phyloP scores from a whole-genome alignment of 129 eudicot species.

The Flaveria sonorensis region DNA sequence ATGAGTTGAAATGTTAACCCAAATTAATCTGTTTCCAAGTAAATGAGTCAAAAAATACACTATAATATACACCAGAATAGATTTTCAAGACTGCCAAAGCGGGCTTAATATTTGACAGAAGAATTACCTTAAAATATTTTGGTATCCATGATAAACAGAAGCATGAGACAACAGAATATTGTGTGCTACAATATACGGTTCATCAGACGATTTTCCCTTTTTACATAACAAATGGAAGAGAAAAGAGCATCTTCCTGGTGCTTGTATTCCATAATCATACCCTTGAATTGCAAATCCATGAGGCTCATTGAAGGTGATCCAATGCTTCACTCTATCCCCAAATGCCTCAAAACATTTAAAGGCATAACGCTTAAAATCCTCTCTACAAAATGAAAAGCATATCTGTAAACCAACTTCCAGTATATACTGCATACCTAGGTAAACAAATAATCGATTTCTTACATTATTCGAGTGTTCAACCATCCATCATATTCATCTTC shows the following conservation, averaged over 20 bases:
- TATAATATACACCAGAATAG: background rate
- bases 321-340: constrained; percentile 88
- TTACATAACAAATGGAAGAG: constrained; percentile 72
- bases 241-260: constrained; percentile 92
- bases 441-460: constrained; percentile 9
- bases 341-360: constrained; percentile 75
- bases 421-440: background rate
- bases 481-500: constrained; percentile 87
- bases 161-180: constrained; percentile 87
- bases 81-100: background rate
- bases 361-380: constrained; percentile 80
- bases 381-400: constrained; percentile 44
- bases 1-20: background rate
- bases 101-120: background rate
- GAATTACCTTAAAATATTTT: constrained; percentile 58
- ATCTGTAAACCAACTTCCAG: background rate
- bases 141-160: constrained; percentile 66
- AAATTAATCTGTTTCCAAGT: too few relatives aligned
- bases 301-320: constrained; percentile 99
- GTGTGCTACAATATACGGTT: constrained; percentile 92
- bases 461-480: constrained; percentile 68
- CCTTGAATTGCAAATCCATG: constrained; percentile 83
- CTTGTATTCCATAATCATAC: constrained; percentile 81
- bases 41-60: background rate
- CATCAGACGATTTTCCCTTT: constrained; percentile 71